phyloP scores from a whole-genome alignment of 75 land plant species.

The Sequoiadendron giganteum region DNA sequence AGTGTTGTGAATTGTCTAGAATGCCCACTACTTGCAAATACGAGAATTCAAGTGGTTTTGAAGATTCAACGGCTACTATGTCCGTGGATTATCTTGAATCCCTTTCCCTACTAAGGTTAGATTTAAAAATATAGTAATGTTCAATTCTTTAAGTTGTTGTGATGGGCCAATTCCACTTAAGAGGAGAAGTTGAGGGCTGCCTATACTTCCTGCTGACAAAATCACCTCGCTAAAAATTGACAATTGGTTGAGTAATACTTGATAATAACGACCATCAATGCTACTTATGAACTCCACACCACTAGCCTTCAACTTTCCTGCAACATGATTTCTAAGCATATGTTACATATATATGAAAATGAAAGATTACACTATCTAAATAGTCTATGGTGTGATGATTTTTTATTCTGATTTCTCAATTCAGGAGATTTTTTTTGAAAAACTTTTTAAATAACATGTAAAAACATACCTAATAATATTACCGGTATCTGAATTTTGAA shows the following conservation, averaged over 20 bases:
- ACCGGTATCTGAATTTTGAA: background rate
- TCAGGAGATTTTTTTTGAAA: background rate
- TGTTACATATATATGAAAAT: background rate
- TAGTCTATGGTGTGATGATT: background rate
- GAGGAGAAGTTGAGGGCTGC: too few relatives aligned
- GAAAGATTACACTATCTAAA: too few relatives aligned
- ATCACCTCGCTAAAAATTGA: background rate
- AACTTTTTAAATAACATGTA: background rate
- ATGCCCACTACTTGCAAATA: background rate
- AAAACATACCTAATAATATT: background rate
- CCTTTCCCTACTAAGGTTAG: background rate
- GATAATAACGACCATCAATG: background rate
- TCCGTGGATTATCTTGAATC: background rate
- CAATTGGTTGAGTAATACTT: background rate
- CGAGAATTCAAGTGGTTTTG: background rate
- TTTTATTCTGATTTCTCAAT: background rate
- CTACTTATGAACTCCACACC: background rate
- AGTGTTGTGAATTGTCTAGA: background rate
- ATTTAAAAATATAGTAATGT: background rate
- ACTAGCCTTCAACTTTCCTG: too few relatives aligned
- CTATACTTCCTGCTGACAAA: too few relatives aligned
- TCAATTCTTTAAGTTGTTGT: too few relatives aligned
- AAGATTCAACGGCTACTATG: background rate
- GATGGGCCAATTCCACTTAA: too few relatives aligned
- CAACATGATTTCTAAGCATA: background rate